Evolutionary conservation across 495 filamentous ascomycete species (phyloP).

Genomic region (Amphirosellinia nigrospora): DNA sequence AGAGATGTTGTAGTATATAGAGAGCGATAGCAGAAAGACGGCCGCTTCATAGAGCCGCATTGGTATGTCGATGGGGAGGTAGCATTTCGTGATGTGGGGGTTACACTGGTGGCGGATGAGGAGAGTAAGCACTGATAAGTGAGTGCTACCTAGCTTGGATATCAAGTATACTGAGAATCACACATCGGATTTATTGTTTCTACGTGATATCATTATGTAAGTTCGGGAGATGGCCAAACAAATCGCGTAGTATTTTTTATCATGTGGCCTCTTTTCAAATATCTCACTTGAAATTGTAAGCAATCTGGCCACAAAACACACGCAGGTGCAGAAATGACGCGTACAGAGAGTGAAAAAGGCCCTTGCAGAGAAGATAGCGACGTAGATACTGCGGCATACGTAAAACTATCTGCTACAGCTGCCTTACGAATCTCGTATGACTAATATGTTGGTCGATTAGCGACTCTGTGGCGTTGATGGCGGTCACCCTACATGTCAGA

Average conservation of each 20-base stretch:
- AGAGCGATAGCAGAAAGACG: neutral
- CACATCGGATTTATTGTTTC: neutral
- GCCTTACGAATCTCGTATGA: neutral
- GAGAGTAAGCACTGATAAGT: constrained; percentile 7
- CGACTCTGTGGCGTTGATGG: neutral
- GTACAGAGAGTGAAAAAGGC: neutral
- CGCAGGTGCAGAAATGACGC: neutral
- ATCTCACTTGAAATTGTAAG: neutral
- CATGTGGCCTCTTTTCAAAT: neutral
- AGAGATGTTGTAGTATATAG: neutral
- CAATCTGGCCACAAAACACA: neutral
- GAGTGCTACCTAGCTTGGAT: too few species aligned
- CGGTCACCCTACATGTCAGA: neutral
- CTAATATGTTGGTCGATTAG: neutral
- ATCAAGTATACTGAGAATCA: neutral
- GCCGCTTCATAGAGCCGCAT: neutral
- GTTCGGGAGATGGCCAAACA: neutral
- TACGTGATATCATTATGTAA: neutral
- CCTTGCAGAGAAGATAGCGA: neutral
- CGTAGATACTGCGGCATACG: neutral
- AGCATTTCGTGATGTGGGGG: constrained; percentile 8
- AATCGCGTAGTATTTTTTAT: neutral
- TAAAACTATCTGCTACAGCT: neutral
- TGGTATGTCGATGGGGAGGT: neutral
- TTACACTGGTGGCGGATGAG: neutral